Percentiles rank a stretch among this genome's conserved stretches.
Conservation (phyloP, 805 yeast species). For the Barnettozyma sp. region DNA sequence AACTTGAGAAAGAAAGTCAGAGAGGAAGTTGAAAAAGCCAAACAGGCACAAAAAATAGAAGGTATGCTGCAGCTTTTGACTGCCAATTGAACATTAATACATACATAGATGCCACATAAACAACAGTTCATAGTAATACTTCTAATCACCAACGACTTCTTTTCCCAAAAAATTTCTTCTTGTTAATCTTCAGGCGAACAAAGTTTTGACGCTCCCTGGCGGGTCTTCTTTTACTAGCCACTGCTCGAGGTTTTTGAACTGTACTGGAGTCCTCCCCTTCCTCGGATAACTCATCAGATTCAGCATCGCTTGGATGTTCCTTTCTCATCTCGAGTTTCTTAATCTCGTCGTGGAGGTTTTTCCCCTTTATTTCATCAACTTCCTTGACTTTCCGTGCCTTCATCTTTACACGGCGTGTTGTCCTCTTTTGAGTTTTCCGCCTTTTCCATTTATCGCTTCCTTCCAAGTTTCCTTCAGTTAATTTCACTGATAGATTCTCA, state of each 20-base stretch:
- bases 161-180: conserved; percentile 36
- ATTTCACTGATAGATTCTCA: no score
- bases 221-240: no score
- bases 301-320: neutral
- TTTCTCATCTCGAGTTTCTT: neutral
- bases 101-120: no score
- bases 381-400: conserved; percentile 25
- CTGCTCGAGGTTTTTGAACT: no score
- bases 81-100: conserved; percentile 32
- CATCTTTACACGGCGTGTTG: conserved; percentile 25
- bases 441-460: conserved; percentile 16
- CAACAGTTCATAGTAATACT: no score
- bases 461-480: conserved; percentile 11
- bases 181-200: conserved; percentile 44
- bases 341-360: conserved; percentile 7
- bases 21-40: conserved; percentile 67
- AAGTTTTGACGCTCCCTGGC: conserved; percentile 30
- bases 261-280: no score
- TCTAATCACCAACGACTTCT: conserved; percentile 24
- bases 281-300: conserved; percentile 4
- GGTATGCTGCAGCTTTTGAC: conserved; percentile 91
- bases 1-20: conserved; percentile 56
- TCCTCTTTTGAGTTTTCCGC: conserved; percentile 31
- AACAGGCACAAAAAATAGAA: conserved; percentile 81
- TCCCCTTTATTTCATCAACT: conserved; percentile 27